These are phyloP conservation scores for Carex scoparia DNA, from an alignment of 176 grass and related monocot species.

Conservation along the genomic window DNA sequence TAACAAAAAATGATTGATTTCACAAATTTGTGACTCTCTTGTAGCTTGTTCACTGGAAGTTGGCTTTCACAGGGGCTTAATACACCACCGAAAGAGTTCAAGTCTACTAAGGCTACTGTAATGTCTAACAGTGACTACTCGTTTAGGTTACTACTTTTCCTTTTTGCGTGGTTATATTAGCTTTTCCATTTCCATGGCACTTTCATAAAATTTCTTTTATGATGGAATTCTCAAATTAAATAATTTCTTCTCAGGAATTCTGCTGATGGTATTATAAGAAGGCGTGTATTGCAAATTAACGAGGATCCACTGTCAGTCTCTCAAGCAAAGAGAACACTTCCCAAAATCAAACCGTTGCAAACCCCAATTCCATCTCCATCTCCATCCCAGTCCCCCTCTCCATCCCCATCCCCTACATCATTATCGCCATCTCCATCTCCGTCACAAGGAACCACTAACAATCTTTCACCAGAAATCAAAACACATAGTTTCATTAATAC, in stretches of 20 bases:
- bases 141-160: neutral
- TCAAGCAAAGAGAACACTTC: neutral
- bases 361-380: neutral
- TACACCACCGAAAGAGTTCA: neutral
- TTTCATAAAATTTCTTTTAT: neutral
- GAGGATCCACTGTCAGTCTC: neutral
- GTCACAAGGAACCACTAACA: neutral
- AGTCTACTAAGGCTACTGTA: neutral
- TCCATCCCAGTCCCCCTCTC: neutral
- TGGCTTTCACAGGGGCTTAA: neutral
- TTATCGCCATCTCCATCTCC: neutral
- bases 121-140: neutral
- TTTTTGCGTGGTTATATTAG: neutral
- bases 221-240: neutral
- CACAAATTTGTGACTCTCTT: neutral
- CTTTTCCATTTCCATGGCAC: neutral
- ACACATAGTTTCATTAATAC: neutral
- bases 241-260: neutral
- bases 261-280: constrained; percentile 10
- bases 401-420: neutral
- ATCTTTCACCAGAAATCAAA: neutral
- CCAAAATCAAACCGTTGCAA: neutral
- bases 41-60: neutral
- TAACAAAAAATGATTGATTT: neutral
- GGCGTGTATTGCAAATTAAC: constrained; percentile 6